phyloP scores from a whole-genome alignment of 1,284 basidiomycete genomes.

The Trametes versicolor region DNA sequence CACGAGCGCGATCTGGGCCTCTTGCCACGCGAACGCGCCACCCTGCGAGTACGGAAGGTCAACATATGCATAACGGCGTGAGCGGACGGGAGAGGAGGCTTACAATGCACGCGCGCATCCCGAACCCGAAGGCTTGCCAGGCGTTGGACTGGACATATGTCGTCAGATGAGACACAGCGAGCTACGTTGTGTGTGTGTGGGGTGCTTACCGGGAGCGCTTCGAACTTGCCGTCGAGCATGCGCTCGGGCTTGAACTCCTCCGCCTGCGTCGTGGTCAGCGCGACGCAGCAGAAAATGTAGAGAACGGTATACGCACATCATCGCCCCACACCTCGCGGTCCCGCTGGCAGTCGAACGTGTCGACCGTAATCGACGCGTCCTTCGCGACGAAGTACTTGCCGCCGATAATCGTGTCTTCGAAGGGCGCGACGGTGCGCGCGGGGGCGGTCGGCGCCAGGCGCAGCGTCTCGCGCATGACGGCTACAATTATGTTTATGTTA shows the following conservation, averaged over 20 bases:
- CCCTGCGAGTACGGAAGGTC: conserved; percentile 39
- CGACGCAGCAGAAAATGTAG: too few relatives aligned
- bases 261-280: conserved; percentile 31
- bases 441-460: conserved; percentile 54
- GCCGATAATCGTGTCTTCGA: conserved; percentile 48
- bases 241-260: conserved; percentile 55
- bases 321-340: conserved; percentile 57
- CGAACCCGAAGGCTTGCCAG: conserved; percentile 55
- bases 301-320: conserved; percentile 48
- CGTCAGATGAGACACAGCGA: neutral
- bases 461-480: conserved; percentile 56
- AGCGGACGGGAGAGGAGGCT: conserved; percentile 8
- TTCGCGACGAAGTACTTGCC: conserved; percentile 52
- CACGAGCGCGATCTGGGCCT: conserved; percentile 55
- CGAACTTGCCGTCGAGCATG: conserved; percentile 56
- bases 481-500: conserved; percentile 30
- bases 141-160: conserved; percentile 43
- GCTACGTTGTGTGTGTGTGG: neutral
- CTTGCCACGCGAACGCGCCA: conserved; percentile 60
- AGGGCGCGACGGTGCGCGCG: conserved; percentile 44
- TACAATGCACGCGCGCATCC: conserved; percentile 51
- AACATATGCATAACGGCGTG: neutral
- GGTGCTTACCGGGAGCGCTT: conserved; percentile 48
- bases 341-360: conserved; percentile 49
- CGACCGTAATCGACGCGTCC: conserved; percentile 43